Conservation (phyloP, 305 asterid genomes). For the Fraxinus baroniana region DNA sequence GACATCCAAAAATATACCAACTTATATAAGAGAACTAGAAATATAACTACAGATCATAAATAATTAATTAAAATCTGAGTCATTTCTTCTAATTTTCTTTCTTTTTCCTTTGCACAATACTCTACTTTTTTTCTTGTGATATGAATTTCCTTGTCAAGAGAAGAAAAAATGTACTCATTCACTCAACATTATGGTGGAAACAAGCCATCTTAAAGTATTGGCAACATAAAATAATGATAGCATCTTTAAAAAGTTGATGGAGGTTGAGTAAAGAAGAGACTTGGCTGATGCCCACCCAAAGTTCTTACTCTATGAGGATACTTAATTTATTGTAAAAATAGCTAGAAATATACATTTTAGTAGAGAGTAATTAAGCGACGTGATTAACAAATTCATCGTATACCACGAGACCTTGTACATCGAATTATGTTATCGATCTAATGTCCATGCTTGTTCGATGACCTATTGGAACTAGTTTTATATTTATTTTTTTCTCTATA, state of each 20-base stretch:
- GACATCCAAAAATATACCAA: neutral
- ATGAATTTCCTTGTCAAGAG: neutral
- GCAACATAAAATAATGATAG: neutral
- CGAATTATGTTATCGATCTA: neutral
- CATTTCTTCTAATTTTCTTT: neutral
- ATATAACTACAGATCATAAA: neutral
- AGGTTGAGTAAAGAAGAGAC: neutral
- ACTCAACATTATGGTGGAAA: neutral
- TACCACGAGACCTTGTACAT: too few species aligned
- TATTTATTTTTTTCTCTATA: too few species aligned
- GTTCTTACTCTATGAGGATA: too few species aligned
- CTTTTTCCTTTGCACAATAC: neutral
- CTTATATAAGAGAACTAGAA: neutral
- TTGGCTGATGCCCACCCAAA: neutral
- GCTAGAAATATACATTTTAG: neutral
- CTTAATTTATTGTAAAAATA: too few species aligned
- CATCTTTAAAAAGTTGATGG: neutral
- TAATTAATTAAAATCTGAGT: too few species aligned
- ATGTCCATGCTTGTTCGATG: too few species aligned
- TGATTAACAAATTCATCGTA: too few species aligned
- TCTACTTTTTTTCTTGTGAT: neutral
- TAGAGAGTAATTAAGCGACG: too few species aligned
- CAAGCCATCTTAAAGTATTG: neutral
- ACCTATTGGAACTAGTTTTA: too few species aligned
- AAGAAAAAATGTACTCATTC: neutral